Conservation (phyloP, 352 stramenopile genomes). For the Globisporangium radiosum region DNA sequence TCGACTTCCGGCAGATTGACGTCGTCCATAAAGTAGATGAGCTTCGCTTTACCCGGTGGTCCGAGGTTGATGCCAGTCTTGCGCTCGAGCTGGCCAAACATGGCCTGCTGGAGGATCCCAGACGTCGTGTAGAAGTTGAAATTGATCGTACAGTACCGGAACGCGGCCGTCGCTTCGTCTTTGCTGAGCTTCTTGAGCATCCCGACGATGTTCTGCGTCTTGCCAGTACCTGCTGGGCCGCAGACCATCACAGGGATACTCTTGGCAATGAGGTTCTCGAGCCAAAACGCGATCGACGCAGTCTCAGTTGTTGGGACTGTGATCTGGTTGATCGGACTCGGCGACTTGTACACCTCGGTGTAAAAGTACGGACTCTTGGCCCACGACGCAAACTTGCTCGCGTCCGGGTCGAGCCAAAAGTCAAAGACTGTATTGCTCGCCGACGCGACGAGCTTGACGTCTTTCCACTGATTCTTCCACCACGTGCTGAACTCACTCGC, state of each 20-base stretch:
- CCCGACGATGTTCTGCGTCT: slow-evolving; percentile 93
- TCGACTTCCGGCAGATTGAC: slow-evolving; percentile 95
- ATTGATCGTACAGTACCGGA: slow-evolving; percentile 91
- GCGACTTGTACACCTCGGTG: slow-evolving; percentile 81
- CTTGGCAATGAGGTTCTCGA: slow-evolving; percentile 90
- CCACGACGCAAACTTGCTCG: slow-evolving; percentile 92
- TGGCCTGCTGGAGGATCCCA: slow-evolving; percentile 88
- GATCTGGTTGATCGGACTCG: slow-evolving; percentile 85
- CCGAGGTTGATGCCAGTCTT: slow-evolving; percentile 93
- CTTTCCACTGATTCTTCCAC: slow-evolving; percentile 95
- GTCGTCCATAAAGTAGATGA: slow-evolving; percentile 98
- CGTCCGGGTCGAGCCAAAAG: slow-evolving; percentile 93
- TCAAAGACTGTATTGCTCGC: slow-evolving; percentile 96
- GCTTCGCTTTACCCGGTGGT: slow-evolving; percentile 87
- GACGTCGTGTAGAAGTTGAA: slow-evolving; percentile 98
- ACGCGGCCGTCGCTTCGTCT: slow-evolving; percentile 72
- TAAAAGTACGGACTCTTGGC: slow-evolving; percentile 95
- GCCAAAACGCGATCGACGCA: slow-evolving; percentile 93
- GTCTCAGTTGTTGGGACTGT: slow-evolving; percentile 94
- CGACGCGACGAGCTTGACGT: slow-evolving; percentile 91
- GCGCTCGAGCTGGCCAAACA: slow-evolving; percentile 92
- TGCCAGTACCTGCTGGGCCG: slow-evolving; percentile 91
- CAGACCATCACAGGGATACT: slow-evolving; percentile 92
- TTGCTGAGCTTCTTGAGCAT: slow-evolving; percentile 92
- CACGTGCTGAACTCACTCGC: slow-evolving; percentile 92